Conservation (phyloP, 140 eudicot species). For the Oenanthe javanica region DNA sequence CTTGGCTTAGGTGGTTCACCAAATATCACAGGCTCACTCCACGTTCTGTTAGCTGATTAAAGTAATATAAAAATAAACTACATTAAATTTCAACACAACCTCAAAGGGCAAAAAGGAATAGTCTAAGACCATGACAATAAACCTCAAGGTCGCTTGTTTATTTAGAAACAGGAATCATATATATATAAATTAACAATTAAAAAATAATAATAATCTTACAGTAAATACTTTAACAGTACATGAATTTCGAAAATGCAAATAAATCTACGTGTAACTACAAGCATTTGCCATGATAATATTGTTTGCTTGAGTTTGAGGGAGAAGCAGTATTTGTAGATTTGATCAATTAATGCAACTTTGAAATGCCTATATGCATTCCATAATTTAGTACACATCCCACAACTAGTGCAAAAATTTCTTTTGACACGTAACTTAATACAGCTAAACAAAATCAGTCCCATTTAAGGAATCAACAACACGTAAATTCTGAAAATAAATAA, state of each 20-base stretch:
- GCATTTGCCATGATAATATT: neutral
- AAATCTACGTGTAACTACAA: neutral
- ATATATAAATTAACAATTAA: too few species aligned
- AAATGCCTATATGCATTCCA: neutral
- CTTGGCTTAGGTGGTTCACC: constrained; percentile 77
- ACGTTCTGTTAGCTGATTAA: constrained; percentile 44
- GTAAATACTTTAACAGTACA: neutral
- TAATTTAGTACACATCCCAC: neutral
- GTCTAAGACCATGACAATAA: neutral
- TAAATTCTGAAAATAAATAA: neutral
- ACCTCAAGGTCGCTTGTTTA: neutral
- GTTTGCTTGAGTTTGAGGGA: neutral
- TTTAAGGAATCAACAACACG: neutral
- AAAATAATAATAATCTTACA: too few species aligned
- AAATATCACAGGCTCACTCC: constrained; percentile 74
- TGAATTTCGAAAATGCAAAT: neutral
- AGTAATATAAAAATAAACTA: neutral
- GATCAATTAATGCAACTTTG: neutral
- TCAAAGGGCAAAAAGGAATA: neutral
- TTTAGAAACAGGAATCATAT: neutral
- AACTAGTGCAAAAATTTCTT: neutral
- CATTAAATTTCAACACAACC: neutral
- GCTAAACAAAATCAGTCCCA: neutral
- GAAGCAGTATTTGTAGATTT: neutral
- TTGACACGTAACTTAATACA: neutral